Base-by-base conservation (phyloP, 805 yeast species). In the Diddensiella transvaalensis region DNA sequence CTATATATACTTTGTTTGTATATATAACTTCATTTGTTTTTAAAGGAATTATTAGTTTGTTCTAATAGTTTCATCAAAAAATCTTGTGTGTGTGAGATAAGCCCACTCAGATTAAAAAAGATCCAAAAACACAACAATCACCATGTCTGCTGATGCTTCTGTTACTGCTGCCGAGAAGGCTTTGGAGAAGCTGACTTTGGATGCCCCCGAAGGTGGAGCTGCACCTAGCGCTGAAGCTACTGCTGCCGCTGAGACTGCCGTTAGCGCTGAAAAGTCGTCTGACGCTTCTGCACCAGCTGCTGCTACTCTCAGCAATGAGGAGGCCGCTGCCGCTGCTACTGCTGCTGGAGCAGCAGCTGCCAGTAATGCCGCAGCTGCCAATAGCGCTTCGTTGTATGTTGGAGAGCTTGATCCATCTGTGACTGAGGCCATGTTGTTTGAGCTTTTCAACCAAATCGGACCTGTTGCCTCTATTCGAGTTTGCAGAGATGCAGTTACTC, bases 401-500 rank as follows among this genome's bases (percentile, higher is more conserved):
- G 98, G 99, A 66, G 99, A 93, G 75, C 82, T 93, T 63, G 95
- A 87, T 71, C 87, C 90, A 56, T 70, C 85, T 40, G 96, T 93
- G 61, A 86, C 88, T 61, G 99, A 93, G 78, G 96, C 98, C 53
- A 78, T 85, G 62, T 81, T 93, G 66, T 93, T 86, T 68, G 99
- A 93, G 77, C 77, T 90, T 63, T 93, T 93, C 77, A 86, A 95
- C 57, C 89, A 87, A 66, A 78, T 91, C 62, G 99, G 98, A 60
- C 89, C 87, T 65, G 98, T 93, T 52, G 80, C 96, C 26, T 87
- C 96, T 55, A 90, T 93, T 71, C 90, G 98, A 77, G 96, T 93
- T 57, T 93, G 99, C 78, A 91, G 99, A 76, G 98, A 93, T 68
- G 95, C 97, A 60, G 85, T 93, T 62, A 83, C 97, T 70, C 87